Percentiles rank a stretch among this genome's conserved stretches.
These are phyloP conservation scores for Castanospermum australe DNA, from an alignment of 306 rosid species.

Conservation along the genomic window DNA sequence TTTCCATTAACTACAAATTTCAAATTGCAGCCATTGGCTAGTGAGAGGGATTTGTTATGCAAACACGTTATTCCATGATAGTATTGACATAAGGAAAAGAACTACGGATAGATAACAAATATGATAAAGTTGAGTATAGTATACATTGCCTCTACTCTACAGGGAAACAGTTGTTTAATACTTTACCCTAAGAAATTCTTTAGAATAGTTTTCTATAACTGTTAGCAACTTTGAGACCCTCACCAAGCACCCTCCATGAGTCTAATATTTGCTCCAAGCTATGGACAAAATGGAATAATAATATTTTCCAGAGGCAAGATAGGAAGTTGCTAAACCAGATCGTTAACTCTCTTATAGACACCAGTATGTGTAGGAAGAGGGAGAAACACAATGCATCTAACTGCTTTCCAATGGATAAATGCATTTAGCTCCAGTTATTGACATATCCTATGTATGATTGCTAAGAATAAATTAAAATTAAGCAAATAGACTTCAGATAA, in stretches of 20 bases:
- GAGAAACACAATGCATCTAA: not conserved
- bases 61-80: not conserved
- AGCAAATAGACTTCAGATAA: not conserved
- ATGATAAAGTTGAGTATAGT: not conserved
- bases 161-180: slow-evolving; percentile 2
- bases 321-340: not conserved
- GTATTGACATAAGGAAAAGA: not conserved
- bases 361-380: not conserved
- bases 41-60: not conserved
- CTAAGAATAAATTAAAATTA: not conserved
- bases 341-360: not conserved
- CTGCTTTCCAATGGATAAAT: not conserved
- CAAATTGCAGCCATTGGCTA: not conserved
- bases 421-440: not conserved
- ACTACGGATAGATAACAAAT: not conserved
- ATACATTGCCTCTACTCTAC: not conserved
- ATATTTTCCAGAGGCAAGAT: not conserved
- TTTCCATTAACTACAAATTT: not conserved
- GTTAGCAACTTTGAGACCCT: not conserved
- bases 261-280: not conserved
- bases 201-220: not conserved
- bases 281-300: not conserved
- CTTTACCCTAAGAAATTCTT: not conserved
- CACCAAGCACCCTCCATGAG: not conserved
- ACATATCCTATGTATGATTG: not conserved